phyloP scores from a whole-genome alignment of 352 stramenopile genomes.

The Pythium insidiosum region DNA sequence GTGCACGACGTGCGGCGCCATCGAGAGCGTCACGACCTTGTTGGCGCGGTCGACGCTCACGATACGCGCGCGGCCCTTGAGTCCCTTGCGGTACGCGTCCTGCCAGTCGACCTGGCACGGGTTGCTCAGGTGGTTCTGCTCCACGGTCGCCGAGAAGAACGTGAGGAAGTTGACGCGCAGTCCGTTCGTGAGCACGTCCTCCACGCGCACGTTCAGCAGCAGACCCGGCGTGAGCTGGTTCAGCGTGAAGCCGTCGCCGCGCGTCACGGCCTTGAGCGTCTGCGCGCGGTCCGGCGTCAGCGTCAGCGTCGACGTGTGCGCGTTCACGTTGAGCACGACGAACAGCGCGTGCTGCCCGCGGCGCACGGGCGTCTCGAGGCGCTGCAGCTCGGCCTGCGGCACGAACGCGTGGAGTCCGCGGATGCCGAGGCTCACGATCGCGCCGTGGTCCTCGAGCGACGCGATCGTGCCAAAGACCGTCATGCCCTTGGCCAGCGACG shows the following conservation, averaged over 20 bases:
- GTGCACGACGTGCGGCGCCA: conserved; percentile 85
- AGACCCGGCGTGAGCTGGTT: conserved; percentile 88
- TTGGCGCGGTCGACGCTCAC: conserved; percentile 61
- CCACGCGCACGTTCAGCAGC: conserved; percentile 89
- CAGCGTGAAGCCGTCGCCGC: conserved; percentile 80
- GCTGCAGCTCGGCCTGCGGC: conserved; percentile 62
- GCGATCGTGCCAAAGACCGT: conserved; percentile 81
- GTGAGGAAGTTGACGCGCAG: conserved; percentile 85
- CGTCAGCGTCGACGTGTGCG: conserved; percentile 65
- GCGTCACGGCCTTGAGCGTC: conserved; percentile 70
- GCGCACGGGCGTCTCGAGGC: conserved; percentile 14
- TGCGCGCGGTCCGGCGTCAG: conserved; percentile 58
- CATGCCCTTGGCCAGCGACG: conserved; percentile 60
- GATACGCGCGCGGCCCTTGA: conserved; percentile 84
- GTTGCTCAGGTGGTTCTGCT: conserved; percentile 87
- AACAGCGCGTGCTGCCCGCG: conserved; percentile 67
- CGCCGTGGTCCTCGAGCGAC: conserved; percentile 92
- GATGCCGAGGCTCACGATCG: conserved; percentile 88
- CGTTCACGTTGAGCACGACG: conserved; percentile 62
- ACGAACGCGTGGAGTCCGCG: conserved; percentile 72
- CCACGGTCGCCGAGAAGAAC: conserved; percentile 82
- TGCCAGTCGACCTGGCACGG: conserved; percentile 70
- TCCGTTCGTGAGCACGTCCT: conserved; percentile 83
- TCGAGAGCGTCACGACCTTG: conserved; percentile 79
- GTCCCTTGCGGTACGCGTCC: conserved; percentile 63